Evolutionary conservation across 768 basidiomycete species (phyloP), one percentile per base, ranked within the genome.

Genomic region (Russula ochroleuca): DNA sequence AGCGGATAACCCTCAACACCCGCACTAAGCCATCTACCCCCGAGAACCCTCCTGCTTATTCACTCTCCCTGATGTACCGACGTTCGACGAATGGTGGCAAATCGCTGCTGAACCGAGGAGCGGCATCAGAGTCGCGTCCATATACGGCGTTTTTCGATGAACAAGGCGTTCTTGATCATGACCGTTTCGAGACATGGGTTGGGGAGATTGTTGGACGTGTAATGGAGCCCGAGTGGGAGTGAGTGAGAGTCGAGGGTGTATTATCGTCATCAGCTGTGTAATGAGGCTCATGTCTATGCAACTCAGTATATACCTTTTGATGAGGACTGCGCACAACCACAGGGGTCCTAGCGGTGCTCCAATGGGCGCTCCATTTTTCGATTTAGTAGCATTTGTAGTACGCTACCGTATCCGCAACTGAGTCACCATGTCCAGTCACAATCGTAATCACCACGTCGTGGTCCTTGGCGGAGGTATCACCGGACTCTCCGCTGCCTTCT

Each of bases 71-170:
- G 54, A 78, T 81, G 53, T 94, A 90, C 73, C 79, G 89, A 37
- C 88, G 89, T 64, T 90, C 92, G 33, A 85, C 92, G 3, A 90
- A 87, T 54, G 85, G 85, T 41, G 94, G 94, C 58, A 96, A 96
- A 78, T 86, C 88, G 5, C 80, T 95, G 13, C 82, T 97, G 8
- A 83, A 84, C 59, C 85, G 86, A 69, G 85, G 86, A 13, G 83
- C 84, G 61, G 80, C 84, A 17, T 79, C 79, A 52, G 82, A 81
- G 9, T 78, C 79, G 17, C 79, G 80, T 48, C 77, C 79, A 21
- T 90, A 87, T 73, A 85, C 84, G 37, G 79, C 80, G 15, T 92
- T 96, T 74, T 94, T 96, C 70, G 91, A 94, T 68, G 86, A 83
- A 51, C 77, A 83, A 28, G 94, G 94, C 3, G 82, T 79, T 35